Base-by-base conservation (phyloP, 441 rosid genomes). In the Caryocar brasiliense region DNA sequence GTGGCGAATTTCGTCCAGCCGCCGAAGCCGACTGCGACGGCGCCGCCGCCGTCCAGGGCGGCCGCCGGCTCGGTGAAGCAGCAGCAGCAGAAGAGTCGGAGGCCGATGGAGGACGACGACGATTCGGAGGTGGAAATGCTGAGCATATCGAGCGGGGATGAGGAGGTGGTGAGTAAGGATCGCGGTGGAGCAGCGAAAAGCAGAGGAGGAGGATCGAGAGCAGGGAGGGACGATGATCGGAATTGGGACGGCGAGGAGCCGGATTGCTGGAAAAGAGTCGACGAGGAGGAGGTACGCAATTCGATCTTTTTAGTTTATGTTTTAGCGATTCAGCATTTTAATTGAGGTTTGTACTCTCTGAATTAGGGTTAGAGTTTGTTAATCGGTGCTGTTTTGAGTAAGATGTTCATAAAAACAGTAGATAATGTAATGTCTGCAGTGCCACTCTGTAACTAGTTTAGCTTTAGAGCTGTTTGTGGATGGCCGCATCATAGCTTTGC, bases 51-150 rank as follows among this genome's bases (percentile, higher is more conserved):
- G 13, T 62, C 45, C 48, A 51, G 54, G 58, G 56, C 60, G 29
- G 65, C 65, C 5, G 36, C 66, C 10, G 46, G 18, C 14, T 7
- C 30, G 48, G 41, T 12, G 17, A 64, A 41, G 24, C 41, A 19
- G n/a, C 61, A 29, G 36, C 29, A 51, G 32, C 54, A 8, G 52
- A 36, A 30, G 33, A 63, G 57, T 56, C 51, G 65, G 46, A 53
- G 36, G 36, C 51, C 52, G 56, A 59, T 51, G 20, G 96, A 85
- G 6, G 85, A 79, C 1, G 96, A 85, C 32, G 98, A 87, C 2
- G 96, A 85, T 51, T 92, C 98, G 58, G 98, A 88, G 74, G 88
- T 92, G 49, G 98, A 92, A 76, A 72, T 92, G 89, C 82, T 92
- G 7, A 92, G 98, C 64, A 92, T 92, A 59, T 92, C 98, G 27